These are phyloP conservation scores for Penicillium sp. DNA, from an alignment of 2,329 filamentous ascomycete genomes.

Conservation along the genomic window DNA sequence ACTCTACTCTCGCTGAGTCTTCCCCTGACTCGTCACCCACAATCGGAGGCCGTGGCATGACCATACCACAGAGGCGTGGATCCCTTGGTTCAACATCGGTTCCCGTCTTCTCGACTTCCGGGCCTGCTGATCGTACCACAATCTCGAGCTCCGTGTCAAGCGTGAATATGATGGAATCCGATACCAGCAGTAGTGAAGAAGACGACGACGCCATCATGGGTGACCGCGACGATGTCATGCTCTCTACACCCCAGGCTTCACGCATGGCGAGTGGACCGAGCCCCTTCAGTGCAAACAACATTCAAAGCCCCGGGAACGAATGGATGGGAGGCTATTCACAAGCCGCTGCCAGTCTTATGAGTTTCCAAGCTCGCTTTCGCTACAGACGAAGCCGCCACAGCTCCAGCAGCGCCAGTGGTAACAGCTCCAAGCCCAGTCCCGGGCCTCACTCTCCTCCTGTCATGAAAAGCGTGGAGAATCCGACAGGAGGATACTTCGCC, in stretches of 20 bases:
- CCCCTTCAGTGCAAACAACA: conserved; percentile 48
- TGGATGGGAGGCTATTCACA: conserved; percentile 67
- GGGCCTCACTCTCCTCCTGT: conserved; percentile 77
- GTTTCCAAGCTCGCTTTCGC: conserved; percentile 66
- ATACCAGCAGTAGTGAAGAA: conserved; percentile 71
- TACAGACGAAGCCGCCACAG: conserved; percentile 64
- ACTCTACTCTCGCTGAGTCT: conserved; percentile 88
- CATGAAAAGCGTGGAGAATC: conserved; percentile 55
- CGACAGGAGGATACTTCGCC: conserved; percentile 56
- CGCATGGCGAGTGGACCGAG: conserved; percentile 53
- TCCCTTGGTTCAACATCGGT: conserved; percentile 61
- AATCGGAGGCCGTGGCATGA: conserved; percentile 67
- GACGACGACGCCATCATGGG: conserved; percentile 63
- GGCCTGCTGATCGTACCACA: conserved; percentile 66
- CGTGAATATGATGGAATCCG: conserved; percentile 74
- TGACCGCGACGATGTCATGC: conserved; percentile 73
- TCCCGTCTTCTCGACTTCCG: conserved; percentile 70
- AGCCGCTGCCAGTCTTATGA: conserved; percentile 74
- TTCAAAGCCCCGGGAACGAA: conserved; percentile 57
- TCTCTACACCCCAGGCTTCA: conserved; percentile 71
- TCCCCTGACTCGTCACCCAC: conserved; percentile 90
- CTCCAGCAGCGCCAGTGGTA: conserved; percentile 68
- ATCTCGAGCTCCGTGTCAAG: conserved; percentile 82
- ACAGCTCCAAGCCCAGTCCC: conserved; percentile 66
- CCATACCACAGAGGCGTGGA: conserved; percentile 57